phyloP scores from a whole-genome alignment of 805 yeast genomes.

The Candida bentonensis region DNA sequence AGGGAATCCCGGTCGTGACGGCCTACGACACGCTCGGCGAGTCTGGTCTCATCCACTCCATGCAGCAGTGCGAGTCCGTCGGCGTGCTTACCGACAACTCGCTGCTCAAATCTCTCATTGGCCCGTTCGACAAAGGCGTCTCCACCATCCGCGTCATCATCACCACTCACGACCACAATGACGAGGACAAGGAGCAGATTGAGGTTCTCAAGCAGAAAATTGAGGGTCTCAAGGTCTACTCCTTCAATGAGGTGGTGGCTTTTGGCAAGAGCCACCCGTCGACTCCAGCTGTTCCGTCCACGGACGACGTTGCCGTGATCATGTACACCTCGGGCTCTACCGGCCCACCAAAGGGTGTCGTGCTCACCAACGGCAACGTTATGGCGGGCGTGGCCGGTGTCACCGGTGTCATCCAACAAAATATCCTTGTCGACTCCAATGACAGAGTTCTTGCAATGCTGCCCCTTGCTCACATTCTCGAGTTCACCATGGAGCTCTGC shows the following conservation, averaged over 20 bases:
- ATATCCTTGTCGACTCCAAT: conserved; percentile 28
- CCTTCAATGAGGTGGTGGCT: conserved; percentile 49
- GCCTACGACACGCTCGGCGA: conserved; percentile 95
- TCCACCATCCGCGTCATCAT: conserved; percentile 51
- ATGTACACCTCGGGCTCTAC: conserved; percentile 86
- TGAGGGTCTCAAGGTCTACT: conserved; percentile 59
- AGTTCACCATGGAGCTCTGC: conserved; percentile 71
- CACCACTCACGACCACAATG: conserved; percentile 54
- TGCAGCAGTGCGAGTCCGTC: conserved; percentile 63
- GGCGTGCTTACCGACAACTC: conserved; percentile 78
- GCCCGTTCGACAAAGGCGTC: conserved; percentile 52
- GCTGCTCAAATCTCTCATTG: conserved; percentile 49
- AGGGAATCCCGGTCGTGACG: conserved; percentile 75
- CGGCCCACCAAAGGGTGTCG: conserved; percentile 78
- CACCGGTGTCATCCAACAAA: conserved; percentile 41
- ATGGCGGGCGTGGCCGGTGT: conserved; percentile 84
- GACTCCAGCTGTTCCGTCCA: conserved; percentile 32
- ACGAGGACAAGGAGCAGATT: conserved; percentile 34
- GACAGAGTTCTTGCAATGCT: conserved; percentile 80
- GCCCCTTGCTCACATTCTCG: conserved; percentile 95
- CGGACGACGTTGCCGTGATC: conserved; percentile 54
- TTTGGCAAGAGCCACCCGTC: conserved; percentile 45
- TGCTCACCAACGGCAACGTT: conserved; percentile 49
- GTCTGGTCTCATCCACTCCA: conserved; percentile 63
- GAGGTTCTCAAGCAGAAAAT: conserved; percentile 48